Evolutionary conservation across 495 filamentous ascomycete species (phyloP), one percentile per base, ranked within the genome.

Genomic region (Aspergillus homomorphus): DNA sequence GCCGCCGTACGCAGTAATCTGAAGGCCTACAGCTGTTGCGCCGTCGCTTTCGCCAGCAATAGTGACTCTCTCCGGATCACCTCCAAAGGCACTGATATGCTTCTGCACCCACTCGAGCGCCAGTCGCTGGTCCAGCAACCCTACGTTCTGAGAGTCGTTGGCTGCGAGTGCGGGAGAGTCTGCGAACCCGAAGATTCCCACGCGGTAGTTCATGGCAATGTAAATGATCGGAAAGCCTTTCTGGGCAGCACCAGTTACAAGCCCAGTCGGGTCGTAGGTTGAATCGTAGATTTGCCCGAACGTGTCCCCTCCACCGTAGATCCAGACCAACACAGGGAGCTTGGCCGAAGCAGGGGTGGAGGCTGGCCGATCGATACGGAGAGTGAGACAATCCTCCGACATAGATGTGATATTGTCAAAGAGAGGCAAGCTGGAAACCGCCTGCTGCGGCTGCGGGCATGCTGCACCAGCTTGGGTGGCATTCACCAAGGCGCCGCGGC

Each of bases 51-150:
- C 67, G 20, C 58, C 53, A 1, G 56, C 12, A 26, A 61, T 56
- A 7, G 58, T 61, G 19, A 61, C 58, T 38, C 21, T 51, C 12
- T 22, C 14, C 12, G 65, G 67, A 48, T 74, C 69, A 20, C 72
- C 77, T 48, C 74, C 74, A 26, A 74, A 73, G 22, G 48, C 44
- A 20, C 57, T 62, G n/a, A 71, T 73, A 52, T 75, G 70, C 9
- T 66, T 53, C 10, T 62, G 66, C 14, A 72, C 62, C 72, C 72
- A 75, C 43, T 73, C 66, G 2, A 76, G 68, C 26, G 71, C 76
- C 20, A 73, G 57, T 3, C 68, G 64, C 45, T 75, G 72, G 45
- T 76, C 72, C 9, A 69, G 62, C 26, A 69, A 28, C 41, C 28
- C 14, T 0, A 15, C n/a, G 19, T 21, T 49, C 24, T 21, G 16